A percentile compares a stretch with the other conserved stretches of the same genome.
Evolutionary conservation across 352 stramenopile genomes (phyloP).

Genomic region (Globisporangium spiculum): DNA sequence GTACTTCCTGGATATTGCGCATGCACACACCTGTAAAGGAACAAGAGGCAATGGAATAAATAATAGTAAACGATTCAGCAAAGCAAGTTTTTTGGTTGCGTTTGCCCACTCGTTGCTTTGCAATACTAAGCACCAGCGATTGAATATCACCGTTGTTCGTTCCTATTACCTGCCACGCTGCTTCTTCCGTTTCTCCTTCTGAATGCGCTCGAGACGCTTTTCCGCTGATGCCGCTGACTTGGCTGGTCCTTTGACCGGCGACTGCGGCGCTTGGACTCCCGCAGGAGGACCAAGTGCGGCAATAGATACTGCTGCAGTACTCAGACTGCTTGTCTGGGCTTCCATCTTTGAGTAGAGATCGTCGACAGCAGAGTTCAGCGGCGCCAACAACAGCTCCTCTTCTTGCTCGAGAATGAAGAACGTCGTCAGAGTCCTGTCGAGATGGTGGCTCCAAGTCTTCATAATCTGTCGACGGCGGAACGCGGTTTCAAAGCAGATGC

Average conservation of each 20-base stretch:
- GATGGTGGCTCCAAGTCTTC: not conserved
- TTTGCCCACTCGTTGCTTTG: too few species aligned
- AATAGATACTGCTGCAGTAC: not conserved
- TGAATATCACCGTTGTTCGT: not conserved
- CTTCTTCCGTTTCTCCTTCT: conserved; percentile 20
- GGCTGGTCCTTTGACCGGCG: not conserved
- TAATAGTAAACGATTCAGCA: not conserved
- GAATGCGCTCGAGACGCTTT: conserved; percentile 21
- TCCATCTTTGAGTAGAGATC: conserved; percentile 17
- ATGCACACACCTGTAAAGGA: not conserved
- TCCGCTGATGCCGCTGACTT: conserved; percentile 6
- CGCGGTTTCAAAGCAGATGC: not conserved
- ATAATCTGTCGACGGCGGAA: conserved; percentile 9
- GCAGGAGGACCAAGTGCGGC: not conserved
- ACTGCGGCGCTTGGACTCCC: not conserved
- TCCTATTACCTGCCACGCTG: conserved; percentile 3
- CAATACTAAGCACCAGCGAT: not conserved
- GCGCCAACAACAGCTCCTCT: not conserved
- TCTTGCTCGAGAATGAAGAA: conserved; percentile 9
- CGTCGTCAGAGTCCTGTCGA: conserved; percentile 7
- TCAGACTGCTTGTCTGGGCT: not conserved
- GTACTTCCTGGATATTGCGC: not conserved
- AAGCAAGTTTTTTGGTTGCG: not conserved
- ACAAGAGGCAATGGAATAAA: not conserved
- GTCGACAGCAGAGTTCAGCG: not conserved